phyloP scores from a whole-genome alignment of 2,329 filamentous ascomycete genomes.

The Aureobasidium sp. region DNA sequence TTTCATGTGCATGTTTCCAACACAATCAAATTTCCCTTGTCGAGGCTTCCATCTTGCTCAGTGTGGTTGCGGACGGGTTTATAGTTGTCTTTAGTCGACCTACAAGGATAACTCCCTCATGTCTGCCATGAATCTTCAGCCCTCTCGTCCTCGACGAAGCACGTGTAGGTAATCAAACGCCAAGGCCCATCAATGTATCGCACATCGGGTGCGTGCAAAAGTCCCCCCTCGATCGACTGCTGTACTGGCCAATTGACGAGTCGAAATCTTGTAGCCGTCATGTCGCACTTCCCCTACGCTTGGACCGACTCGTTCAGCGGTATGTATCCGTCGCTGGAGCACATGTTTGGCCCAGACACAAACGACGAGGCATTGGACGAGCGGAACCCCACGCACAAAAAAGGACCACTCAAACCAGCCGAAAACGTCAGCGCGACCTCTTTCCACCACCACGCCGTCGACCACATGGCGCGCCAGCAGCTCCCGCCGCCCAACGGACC shows the following conservation, averaged over 20 bases:
- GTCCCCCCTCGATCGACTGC: not conserved
- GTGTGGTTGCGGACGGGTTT: too few relatives aligned
- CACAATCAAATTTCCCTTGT: too few relatives aligned
- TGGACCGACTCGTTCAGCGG: constrained; percentile 10
- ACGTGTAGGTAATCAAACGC: not conserved
- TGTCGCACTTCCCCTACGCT: constrained; percentile 8
- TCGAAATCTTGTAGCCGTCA: not conserved
- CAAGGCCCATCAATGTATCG: constrained; percentile 19
- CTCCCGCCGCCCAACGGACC: not conserved
- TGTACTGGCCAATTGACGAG: constrained; percentile 18
- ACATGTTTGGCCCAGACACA: not conserved
- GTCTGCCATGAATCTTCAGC: too few relatives aligned
- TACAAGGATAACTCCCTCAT: too few relatives aligned
- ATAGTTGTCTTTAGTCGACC: too few relatives aligned
- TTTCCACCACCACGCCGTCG: constrained; percentile 8
- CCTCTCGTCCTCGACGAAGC: not conserved
- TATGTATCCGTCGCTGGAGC: constrained; percentile 1
- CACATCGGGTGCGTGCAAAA: not conserved
- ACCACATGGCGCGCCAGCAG: constrained; percentile 7
- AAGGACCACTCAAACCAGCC: not conserved
- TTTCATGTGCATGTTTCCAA: too few relatives aligned
- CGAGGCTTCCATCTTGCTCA: too few relatives aligned
- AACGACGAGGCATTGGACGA: not conserved
- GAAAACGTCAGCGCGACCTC: constrained; percentile 14
- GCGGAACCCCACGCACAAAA: constrained; percentile 13